Evolutionary conservation across 106 monocot genomes (phyloP).

Genomic region (Dendrobium chrysotoxum): DNA sequence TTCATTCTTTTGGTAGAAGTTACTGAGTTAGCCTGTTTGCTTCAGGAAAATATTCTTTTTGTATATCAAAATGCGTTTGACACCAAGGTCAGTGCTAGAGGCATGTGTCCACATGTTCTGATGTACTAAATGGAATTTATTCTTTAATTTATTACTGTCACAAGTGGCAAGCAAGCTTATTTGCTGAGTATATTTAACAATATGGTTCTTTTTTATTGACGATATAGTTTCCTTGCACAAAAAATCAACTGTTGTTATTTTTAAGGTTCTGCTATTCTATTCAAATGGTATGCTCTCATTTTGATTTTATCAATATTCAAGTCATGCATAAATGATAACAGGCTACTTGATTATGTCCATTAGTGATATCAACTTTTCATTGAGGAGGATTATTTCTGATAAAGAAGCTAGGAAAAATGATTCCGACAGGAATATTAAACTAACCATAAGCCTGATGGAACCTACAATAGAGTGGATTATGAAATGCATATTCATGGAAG

Average conservation of each 20-base stretch:
- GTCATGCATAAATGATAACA: constrained; percentile 4
- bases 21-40: neutral
- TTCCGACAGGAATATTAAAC: constrained; percentile 9
- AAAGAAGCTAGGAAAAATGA: constrained; percentile 11
- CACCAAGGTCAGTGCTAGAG: neutral
- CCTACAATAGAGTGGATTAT: constrained; percentile 37
- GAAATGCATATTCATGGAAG: constrained; percentile 19
- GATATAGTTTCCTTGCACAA: neutral
- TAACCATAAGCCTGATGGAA: constrained; percentile 18
- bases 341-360: constrained; percentile 25
- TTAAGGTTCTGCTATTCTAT: constrained; percentile 1
- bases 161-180: neutral
- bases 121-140: neutral
- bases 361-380: constrained; percentile 11
- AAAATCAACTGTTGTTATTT: neutral
- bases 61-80: neutral
- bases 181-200: neutral
- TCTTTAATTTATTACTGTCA: neutral
- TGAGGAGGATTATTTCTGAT: constrained; percentile 11
- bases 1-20: neutral
- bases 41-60: neutral
- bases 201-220: neutral
- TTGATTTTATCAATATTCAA: neutral
- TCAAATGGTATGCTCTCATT: neutral
- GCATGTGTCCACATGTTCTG: neutral